These are phyloP conservation scores for Sclerotinia borealis DNA, from an alignment of 2,329 filamentous ascomycete genomes.

Conservation along the genomic window DNA sequence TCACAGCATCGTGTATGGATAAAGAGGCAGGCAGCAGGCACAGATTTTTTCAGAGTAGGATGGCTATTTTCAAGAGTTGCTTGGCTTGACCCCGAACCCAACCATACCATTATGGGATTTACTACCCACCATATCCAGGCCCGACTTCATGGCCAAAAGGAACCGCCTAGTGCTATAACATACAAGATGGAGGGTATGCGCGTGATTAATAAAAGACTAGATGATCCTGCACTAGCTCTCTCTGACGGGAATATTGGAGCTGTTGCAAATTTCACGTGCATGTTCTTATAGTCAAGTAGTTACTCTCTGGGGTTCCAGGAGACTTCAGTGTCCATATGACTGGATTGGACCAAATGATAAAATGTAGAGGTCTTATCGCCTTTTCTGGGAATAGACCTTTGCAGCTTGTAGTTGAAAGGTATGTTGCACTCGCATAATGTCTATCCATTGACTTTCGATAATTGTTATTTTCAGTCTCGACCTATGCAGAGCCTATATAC, in stretches of 20 bases:
- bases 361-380: background rate
- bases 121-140: background rate
- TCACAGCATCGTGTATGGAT: constrained; percentile 1
- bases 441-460: background rate
- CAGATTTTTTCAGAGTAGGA: background rate
- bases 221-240: background rate
- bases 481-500: constrained; percentile 3
- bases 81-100: background rate
- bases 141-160: background rate
- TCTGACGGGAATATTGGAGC: background rate
- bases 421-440: background rate
- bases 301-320: background rate
- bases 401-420: background rate
- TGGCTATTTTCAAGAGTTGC: constrained; percentile 2
- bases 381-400: background rate
- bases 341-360: background rate
- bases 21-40: background rate
- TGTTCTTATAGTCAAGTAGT: background rate
- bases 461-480: background rate
- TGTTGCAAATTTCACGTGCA: constrained; percentile 2
- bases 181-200: background rate
- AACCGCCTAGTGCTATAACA: background rate
- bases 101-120: background rate
- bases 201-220: background rate
- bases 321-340: background rate